Evolutionary conservation across 345 rosid species (phyloP), one percentile per base, ranked within the genome.

Genomic region (Acer negundo): DNA sequence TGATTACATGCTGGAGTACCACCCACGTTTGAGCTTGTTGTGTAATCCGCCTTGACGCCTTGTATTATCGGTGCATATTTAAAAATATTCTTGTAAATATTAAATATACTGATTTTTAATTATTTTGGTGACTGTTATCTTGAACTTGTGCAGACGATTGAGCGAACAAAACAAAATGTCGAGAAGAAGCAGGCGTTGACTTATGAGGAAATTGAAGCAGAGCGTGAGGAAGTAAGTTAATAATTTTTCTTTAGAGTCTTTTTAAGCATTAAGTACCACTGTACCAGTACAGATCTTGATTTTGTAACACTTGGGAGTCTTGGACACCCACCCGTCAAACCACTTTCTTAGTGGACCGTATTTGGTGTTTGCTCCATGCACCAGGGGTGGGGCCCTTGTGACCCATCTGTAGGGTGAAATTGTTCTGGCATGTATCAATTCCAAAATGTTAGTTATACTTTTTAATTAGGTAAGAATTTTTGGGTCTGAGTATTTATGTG

Each of bases 161-260:
- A 75, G 63, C 86, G 85, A 66, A 94, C 99, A 70, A 91, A 89
- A 76, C 90, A 94, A 78, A 94, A 96, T 85, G 81, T 96, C 49
- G 92, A 87, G 77, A 96, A 96, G 93, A 96, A 94, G 85, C 98
- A 96, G 80, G 97, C 98, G 5, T 71, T 92, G 89, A 92, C 94
- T 1, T 96, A 91, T 59, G 98, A 96, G 82, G 99, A 96, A 86
- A 94, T 94, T 92, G 97, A 94, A 82, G 94, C 89, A 75, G 99
- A 96, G 74, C 97, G 97, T 9, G 97, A 92, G 84, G 99, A 92
- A 79, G 95, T 91, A 78, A 78, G 87, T 77, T 28, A 6, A 31
- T 70, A 47, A 15, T 38, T 24, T 10, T n/a, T 44, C 46, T n/a
- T 49, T 10, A 12, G 12, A 4, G 35, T 35, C 38, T 58, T 67